Conservation (phyloP, 2,329 filamentous ascomycete species). For the Aspergillus fructus region DNA sequence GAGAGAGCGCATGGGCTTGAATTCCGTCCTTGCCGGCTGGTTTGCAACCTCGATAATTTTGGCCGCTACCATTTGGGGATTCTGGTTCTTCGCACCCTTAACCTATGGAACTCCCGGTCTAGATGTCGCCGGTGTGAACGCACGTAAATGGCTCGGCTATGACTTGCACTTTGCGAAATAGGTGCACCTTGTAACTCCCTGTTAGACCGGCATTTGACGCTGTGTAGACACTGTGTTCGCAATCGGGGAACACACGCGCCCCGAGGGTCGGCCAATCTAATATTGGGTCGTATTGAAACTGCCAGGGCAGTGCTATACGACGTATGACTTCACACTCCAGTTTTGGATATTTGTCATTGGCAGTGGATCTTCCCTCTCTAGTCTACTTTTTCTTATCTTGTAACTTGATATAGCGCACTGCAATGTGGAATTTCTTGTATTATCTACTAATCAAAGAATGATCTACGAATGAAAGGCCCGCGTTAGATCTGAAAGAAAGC, state of each 20-base stretch:
- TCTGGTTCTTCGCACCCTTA: conserved; percentile 90
- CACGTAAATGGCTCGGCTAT: conserved; percentile 94
- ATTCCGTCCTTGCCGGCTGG: conserved; percentile 78
- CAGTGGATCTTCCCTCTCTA: background rate
- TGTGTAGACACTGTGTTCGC: background rate
- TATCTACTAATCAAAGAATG: conserved; percentile 5
- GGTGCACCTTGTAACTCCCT: conserved; percentile 16
- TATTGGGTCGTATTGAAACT: background rate
- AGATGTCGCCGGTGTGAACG: conserved; percentile 71
- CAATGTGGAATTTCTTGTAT: background rate
- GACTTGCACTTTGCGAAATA: conserved; percentile 99
- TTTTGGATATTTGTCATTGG: conserved; percentile 4
- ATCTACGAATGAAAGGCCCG: background rate
- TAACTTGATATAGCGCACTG: conserved; percentile 2
- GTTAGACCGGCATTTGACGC: background rate
- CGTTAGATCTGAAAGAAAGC: background rate
- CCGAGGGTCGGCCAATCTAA: background rate
- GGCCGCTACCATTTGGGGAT: conserved; percentile 67
- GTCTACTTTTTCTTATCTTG: background rate
- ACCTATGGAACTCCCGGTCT: conserved; percentile 95
- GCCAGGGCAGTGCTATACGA: background rate
- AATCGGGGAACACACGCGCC: background rate
- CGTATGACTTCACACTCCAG: background rate
- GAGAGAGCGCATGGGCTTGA: conserved; percentile 74
- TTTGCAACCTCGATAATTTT: conserved; percentile 72